These are phyloP conservation scores for Paramecium octaurelia DNA, from an alignment of 73 alveolate genomes.

Conservation along the genomic window DNA sequence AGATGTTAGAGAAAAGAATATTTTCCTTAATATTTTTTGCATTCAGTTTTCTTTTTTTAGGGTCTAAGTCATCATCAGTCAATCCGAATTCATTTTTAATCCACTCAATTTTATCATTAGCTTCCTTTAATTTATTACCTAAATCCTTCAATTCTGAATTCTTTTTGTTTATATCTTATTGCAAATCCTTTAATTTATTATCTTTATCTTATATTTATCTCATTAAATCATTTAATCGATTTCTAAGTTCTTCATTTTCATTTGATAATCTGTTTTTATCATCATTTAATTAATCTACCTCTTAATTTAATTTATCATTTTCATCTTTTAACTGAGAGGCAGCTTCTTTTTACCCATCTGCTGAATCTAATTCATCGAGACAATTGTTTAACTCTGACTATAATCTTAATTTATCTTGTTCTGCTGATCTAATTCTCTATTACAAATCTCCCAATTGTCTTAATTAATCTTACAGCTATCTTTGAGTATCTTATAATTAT, in stretches of 20 bases:
- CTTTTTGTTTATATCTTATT: background rate
- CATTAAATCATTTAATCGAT: background rate
- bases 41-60: background rate
- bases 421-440: background rate
- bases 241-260: background rate
- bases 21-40: background rate
- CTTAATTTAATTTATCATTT: background rate
- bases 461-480: background rate
- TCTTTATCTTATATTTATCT: slow-evolving; percentile 19
- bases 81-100: slow-evolving; percentile 34
- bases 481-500: background rate
- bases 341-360: background rate
- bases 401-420: background rate
- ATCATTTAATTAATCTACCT: background rate
- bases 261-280: background rate
- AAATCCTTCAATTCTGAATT: background rate
- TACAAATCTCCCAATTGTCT: background rate
- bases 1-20: background rate
- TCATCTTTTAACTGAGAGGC: background rate
- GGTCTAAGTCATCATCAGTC: slow-evolving; percentile 47
- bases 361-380: slow-evolving; percentile 21
- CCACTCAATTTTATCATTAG: slow-evolving; percentile 28
- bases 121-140: background rate
- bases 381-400: background rate
- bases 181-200: background rate